A percentile compares a stretch with the other conserved stretches of the same genome.
phyloP scores from a whole-genome alignment of 1,139 yeast species.

The Wickerhamomyces sp. region DNA sequence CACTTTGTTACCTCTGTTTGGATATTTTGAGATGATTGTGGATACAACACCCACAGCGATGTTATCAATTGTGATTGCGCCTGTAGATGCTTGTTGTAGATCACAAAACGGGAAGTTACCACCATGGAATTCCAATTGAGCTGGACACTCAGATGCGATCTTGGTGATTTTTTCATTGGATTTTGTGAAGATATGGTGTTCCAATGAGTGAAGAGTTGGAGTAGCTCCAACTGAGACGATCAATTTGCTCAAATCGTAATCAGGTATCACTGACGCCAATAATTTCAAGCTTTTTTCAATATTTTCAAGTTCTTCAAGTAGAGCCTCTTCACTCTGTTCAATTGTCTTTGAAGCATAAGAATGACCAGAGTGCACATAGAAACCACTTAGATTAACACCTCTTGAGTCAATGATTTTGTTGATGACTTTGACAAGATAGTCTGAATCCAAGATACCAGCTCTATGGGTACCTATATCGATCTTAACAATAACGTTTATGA shows the following conservation, averaged over 20 bases:
- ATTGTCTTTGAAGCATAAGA: conserved; percentile 51
- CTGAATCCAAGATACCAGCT: conserved; percentile 48
- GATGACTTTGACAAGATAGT: conserved; percentile 27
- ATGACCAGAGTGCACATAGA: conserved; percentile 79
- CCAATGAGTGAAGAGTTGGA: conserved; percentile 70
- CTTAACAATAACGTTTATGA: conserved; percentile 55
- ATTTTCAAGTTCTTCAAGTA: conserved; percentile 50
- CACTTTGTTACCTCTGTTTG: conserved; percentile 38
- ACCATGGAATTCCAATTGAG: conserved; percentile 66
- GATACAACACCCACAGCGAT: conserved; percentile 58
- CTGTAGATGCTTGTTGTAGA: conserved; percentile 69
- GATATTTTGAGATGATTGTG: conserved; percentile 59
- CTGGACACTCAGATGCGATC: conserved; percentile 34
- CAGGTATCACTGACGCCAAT: conserved; percentile 25
- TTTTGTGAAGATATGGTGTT: conserved; percentile 19
- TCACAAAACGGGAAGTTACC: conserved; percentile 75
- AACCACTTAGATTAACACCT: conserved; percentile 50
- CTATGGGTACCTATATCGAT: conserved; percentile 58
- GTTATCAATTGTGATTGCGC: conserved; percentile 41
- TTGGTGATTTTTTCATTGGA: conserved; percentile 18
- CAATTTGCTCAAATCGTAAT: conserved; percentile 23
- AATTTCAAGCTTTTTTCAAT: conserved; percentile 50
- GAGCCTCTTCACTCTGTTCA: conserved; percentile 41
- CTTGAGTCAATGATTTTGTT: conserved; percentile 23
- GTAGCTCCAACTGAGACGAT: conserved; percentile 65